Evolutionary conservation across 768 basidiomycete genomes (phyloP).

Genomic region (Chalciporus chontae): DNA sequence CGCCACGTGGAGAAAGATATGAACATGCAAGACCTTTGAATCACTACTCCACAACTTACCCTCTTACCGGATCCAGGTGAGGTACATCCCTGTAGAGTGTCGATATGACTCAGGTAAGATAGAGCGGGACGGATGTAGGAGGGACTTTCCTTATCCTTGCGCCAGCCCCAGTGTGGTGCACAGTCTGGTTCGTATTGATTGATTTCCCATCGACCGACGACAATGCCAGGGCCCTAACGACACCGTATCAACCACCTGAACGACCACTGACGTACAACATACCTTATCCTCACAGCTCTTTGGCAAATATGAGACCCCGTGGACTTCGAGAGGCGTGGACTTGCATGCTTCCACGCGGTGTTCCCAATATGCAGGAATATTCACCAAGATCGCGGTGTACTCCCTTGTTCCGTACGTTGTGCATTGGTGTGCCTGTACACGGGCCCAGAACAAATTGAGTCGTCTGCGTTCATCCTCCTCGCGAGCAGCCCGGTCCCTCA

Average conservation of each 20-base stretch:
- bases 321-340: slow-evolving; percentile 20
- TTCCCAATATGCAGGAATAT: slow-evolving; percentile 24
- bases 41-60: slow-evolving; percentile 13
- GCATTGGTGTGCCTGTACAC: slow-evolving; percentile 20
- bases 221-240: slow-evolving; percentile 10
- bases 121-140: background rate
- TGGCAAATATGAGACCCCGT: slow-evolving; percentile 11
- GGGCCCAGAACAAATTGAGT: slow-evolving; percentile 23
- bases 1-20: too few species aligned
- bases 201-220: slow-evolving; percentile 28
- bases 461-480: slow-evolving; percentile 17
- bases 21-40: background rate
- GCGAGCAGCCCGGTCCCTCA: slow-evolving; percentile 14
- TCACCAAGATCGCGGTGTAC: slow-evolving; percentile 29
- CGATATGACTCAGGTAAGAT: background rate
- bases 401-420: slow-evolving; percentile 25
- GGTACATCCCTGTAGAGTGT: slow-evolving; percentile 22
- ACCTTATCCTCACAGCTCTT: slow-evolving; percentile 22
- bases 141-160: slow-evolving; percentile 27
- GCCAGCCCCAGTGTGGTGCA: slow-evolving; percentile 19
- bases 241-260: background rate
- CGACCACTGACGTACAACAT: background rate
- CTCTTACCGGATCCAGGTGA: slow-evolving; percentile 22
- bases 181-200: slow-evolving; percentile 27
- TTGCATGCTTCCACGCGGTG: slow-evolving; percentile 22